phyloP scores from a whole-genome alignment of 345 rosid genomes.

The Citrus australasica region DNA sequence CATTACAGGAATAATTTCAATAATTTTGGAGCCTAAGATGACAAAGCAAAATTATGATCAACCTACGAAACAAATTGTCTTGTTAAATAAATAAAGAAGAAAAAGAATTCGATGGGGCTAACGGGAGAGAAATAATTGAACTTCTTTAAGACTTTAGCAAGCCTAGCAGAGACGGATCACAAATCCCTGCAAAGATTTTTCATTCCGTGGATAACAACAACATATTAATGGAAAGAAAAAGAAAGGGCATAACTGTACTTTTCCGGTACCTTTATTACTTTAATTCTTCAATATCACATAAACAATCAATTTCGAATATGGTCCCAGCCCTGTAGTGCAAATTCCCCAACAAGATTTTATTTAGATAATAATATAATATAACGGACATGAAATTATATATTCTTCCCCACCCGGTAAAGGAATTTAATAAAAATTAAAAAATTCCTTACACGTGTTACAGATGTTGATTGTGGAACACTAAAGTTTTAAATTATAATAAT shows the following conservation, averaged over 20 bases:
- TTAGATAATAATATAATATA: too few species aligned
- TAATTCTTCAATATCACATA: neutral
- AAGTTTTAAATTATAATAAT: neutral
- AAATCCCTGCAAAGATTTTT: neutral
- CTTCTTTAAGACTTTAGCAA: slow-evolving; percentile 2
- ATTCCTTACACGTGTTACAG: slow-evolving; percentile 1
- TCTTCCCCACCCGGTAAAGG: neutral
- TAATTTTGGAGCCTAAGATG: neutral
- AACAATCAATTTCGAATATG: slow-evolving; percentile 21
- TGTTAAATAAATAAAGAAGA: neutral
- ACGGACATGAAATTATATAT: neutral
- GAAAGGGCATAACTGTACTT: slow-evolving; percentile 8
- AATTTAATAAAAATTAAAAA: neutral
- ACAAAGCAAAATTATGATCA: neutral
- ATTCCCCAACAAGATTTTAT: slow-evolving; percentile 25
- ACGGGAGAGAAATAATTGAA: neutral
- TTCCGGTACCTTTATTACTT: slow-evolving; percentile 21
- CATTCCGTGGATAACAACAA: neutral
- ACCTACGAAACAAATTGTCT: neutral
- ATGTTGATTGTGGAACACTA: neutral
- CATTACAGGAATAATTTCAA: too few species aligned
- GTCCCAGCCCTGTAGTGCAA: slow-evolving; percentile 26
- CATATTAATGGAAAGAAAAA: neutral
- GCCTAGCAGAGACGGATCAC: slow-evolving; percentile 4
- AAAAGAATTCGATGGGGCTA: neutral